Base-by-base conservation (phyloP, 2,329 filamentous ascomycete genomes). In the Pseudocercospora musae region DNA sequence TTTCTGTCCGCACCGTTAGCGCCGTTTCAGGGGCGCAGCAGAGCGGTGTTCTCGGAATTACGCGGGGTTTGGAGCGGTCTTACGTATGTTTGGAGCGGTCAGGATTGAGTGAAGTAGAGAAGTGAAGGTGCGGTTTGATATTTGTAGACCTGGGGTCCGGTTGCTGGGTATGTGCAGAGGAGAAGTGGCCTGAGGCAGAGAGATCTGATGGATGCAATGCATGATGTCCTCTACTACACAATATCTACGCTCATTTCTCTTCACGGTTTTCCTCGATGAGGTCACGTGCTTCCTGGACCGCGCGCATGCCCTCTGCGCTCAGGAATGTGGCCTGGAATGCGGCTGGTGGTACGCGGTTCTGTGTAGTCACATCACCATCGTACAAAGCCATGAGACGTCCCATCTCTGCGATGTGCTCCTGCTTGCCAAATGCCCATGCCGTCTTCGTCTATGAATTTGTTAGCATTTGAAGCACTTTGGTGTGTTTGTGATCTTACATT, bases 321-420 rank as follows among this genome's bases (percentile, higher is more conserved):
- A 58, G 50, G 44, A 62, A 59, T 31, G 49, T 62, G 20, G 25
- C 50, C 42, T 31, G 21, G 33, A 62, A 56, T 27, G 23, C 50
- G 20, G 29, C 40, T n/a, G 57, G 50, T 3, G 60, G 49, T 21
- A 20, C 6, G 20, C 40, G 56, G 13, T 21, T 11, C 15, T 59
- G 56, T 23, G 42, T 49, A 20, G 55, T 64, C 23, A 64, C 31
- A 27, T 61, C 49, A 20, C 49, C 8, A 8, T 61, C 50, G 11
- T 54, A n/a, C 15, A 44, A 52, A 21, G 59, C 59, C 59, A 65
- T 59, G n/a, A 62, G 40, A 15, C 62, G 42, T 9, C 29, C 56
- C 59, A 65, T 59, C 52, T 60, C 57, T 44, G 62, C 57, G 11
- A 62, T 27, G 23, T 40, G 42, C 56, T 60, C 62, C 21, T 65